Base-by-base conservation (phyloP, 2,329 filamentous ascomycete genomes). In the Aspergillus tanneri region DNA sequence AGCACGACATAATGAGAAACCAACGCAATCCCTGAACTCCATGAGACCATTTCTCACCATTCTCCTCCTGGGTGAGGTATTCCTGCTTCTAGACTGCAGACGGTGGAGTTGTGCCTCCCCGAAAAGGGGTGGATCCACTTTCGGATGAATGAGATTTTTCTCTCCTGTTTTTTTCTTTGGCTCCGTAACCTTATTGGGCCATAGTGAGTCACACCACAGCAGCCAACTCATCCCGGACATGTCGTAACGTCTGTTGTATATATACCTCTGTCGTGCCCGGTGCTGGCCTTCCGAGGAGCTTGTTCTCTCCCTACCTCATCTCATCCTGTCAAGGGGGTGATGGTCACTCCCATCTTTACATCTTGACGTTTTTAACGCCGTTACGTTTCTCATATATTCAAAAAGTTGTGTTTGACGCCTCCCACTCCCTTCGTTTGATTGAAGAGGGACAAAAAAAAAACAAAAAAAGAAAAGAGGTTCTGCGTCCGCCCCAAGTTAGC, bases 271-370 rank as follows among this genome's bases (percentile, higher is more conserved):
- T 28, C 18, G 22, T 39, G 25, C 38, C 21, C n/a, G n/a, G n/a
- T n/a, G 18, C 21, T 24, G 11, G 16, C 8, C 23, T 47, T 43
- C 35, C 27, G 37, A 42, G 41, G 42, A 32, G 51, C 40, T 42
- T 39, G 40, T 50, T 46, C 43, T 46, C 52, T 55, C 44, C 44
- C 55, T n/a, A 62, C 60, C 59, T 63, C 62, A 68, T 68, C 66
- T 68, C 66, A 57, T 67, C 66, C 64, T 62, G 57, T 43, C 42
- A 42, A 56, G 56, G 62, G 61, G 66, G 57, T 68, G 66, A 67
- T 64, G 66, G 65, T 68, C 66, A 59, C 60, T 67, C 64, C 64
- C 49, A 58, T 65, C 59, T 47, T 52, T 54, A 34, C 30, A 18
- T 34, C 30, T 34, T 34, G 30, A 34, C 30, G 30, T 18, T n/a